Percentiles rank a stretch among this genome's conserved stretches.
phyloP scores from a whole-genome alignment of 2,329 filamentous ascomycete genomes.

The Aspergillus quadricinctus region DNA sequence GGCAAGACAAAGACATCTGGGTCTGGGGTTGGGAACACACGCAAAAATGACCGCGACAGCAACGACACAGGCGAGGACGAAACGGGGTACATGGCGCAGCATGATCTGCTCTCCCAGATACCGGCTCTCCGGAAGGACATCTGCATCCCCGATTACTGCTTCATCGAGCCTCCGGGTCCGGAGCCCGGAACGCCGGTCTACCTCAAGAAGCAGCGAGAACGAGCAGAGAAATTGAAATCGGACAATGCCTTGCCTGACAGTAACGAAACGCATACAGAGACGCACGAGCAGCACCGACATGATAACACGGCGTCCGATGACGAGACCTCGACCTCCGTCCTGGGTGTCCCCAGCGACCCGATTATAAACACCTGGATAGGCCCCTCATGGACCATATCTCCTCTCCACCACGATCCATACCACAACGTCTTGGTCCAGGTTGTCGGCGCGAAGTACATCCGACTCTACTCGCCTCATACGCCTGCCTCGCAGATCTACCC shows the following conservation, averaged over 20 bases:
- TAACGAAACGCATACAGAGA: background rate
- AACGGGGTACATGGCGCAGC: constrained; percentile 84
- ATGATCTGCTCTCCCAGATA: constrained; percentile 80
- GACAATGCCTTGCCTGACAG: constrained; percentile 33
- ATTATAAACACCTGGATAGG: constrained; percentile 91
- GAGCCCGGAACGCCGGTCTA: constrained; percentile 48
- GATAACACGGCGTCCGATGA: constrained; percentile 6
- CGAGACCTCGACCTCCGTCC: constrained; percentile 1
- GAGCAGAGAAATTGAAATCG: constrained; percentile 16
- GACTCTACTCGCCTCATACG: constrained; percentile 70
- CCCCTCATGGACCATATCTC: constrained; percentile 80
- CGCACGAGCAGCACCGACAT: background rate
- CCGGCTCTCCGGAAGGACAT: constrained; percentile 73
- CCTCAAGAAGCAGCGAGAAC: constrained; percentile 30
- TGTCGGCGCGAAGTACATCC: constrained; percentile 85
- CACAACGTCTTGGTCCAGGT: constrained; percentile 90
- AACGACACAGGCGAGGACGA: constrained; percentile 16
- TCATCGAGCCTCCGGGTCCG: constrained; percentile 58
- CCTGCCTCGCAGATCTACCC: constrained; percentile 43
- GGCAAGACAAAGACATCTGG: background rate
- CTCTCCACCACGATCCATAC: constrained; percentile 88
- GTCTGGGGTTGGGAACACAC: background rate
- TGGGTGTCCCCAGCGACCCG: constrained; percentile 45
- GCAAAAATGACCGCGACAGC: constrained; percentile 6
- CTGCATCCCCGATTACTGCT: constrained; percentile 77